Conservation (phyloP, 805 yeast species). For the Myxozyma neotropica region DNA sequence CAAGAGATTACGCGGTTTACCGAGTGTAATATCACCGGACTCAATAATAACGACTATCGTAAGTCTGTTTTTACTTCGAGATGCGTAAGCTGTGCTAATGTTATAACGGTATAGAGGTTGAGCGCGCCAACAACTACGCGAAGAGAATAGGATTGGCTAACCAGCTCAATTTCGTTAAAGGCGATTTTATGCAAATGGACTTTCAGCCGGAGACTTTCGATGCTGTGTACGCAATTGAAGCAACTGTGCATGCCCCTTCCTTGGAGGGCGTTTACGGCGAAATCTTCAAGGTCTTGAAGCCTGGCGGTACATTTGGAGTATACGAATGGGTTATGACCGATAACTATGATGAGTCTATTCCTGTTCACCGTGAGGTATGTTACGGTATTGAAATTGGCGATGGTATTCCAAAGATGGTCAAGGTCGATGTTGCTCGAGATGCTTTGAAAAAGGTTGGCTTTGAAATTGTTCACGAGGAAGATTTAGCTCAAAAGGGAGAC, state of each 20-base stretch:
- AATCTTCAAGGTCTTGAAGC: constrained; percentile 92
- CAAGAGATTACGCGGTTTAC: constrained; percentile 94
- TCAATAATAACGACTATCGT: constrained; percentile 91
- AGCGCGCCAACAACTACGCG: constrained; percentile 85
- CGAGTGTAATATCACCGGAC: constrained; percentile 80
- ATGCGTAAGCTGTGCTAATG: not conserved
- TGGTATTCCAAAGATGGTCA: constrained; percentile 97
- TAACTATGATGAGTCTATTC: constrained; percentile 79
- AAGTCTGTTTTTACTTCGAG: not conserved
- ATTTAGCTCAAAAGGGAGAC: constrained; percentile 78
- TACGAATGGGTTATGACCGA: constrained; percentile 99
- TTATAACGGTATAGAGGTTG: constrained; percentile 58
- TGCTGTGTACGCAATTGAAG: constrained; percentile 97
- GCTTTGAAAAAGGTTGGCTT: constrained; percentile 89
- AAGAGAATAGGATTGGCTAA: constrained; percentile 62
- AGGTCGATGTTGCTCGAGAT: constrained; percentile 77
- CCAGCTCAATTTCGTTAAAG: constrained; percentile 85
- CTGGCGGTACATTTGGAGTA: constrained; percentile 97
- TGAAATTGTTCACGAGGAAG: constrained; percentile 71
- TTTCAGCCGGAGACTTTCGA: constrained; percentile 88
- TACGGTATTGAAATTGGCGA: constrained; percentile 98
- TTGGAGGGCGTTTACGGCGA: constrained; percentile 94
- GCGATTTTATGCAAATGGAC: constrained; percentile 99
- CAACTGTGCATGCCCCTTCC: constrained; percentile 96
- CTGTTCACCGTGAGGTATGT: constrained; percentile 89